These are phyloP conservation scores for Tricholoma sp. DNA, from an alignment of 768 basidiomycete species.

Conservation along the genomic window DNA sequence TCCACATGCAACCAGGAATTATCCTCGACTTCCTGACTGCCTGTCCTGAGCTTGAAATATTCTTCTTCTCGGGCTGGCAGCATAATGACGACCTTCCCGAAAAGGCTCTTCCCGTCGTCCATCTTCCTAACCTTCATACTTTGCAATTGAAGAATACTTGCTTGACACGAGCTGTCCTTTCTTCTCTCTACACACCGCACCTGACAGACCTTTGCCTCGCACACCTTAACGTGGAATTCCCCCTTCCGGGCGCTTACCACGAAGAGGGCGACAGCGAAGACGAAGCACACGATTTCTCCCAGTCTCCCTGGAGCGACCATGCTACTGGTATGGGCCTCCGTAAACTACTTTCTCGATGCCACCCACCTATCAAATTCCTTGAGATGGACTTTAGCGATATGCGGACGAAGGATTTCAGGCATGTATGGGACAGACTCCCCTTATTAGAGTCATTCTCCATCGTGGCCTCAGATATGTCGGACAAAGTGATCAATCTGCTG, in stretches of 20 bases:
- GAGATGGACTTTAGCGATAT: slow-evolving; percentile 82
- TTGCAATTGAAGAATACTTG: slow-evolving; percentile 56
- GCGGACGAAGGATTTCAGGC: slow-evolving; percentile 77
- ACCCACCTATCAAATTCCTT: slow-evolving; percentile 58
- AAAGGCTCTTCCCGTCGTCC: slow-evolving; percentile 35
- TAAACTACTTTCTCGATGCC: slow-evolving; percentile 51
- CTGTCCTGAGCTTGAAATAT: slow-evolving; percentile 56
- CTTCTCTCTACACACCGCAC: slow-evolving; percentile 55
- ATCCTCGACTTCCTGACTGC: slow-evolving; percentile 57
- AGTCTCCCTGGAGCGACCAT: slow-evolving; percentile 71
- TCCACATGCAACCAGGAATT: slow-evolving; percentile 39
- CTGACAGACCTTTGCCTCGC: slow-evolving; percentile 58
- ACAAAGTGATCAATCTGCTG: slow-evolving; percentile 60
- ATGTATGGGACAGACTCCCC: slow-evolving; percentile 54
- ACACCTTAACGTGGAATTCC: slow-evolving; percentile 61
- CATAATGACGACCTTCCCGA: slow-evolving; percentile 34
- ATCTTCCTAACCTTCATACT: slow-evolving; percentile 54
- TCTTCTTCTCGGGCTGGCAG: slow-evolving; percentile 52
- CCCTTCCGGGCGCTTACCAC: slow-evolving; percentile 28
- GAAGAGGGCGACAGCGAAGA: slow-evolving; percentile 73
- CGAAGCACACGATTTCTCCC: slow-evolving; percentile 68
- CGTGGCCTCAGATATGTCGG: slow-evolving; percentile 77
- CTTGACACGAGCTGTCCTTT: slow-evolving; percentile 59
- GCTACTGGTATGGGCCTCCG: slow-evolving; percentile 80
- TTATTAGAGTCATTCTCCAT: slow-evolving; percentile 62